Conservation (phyloP, 108 stramenopile species). For the Bacterosira constricta region DNA sequence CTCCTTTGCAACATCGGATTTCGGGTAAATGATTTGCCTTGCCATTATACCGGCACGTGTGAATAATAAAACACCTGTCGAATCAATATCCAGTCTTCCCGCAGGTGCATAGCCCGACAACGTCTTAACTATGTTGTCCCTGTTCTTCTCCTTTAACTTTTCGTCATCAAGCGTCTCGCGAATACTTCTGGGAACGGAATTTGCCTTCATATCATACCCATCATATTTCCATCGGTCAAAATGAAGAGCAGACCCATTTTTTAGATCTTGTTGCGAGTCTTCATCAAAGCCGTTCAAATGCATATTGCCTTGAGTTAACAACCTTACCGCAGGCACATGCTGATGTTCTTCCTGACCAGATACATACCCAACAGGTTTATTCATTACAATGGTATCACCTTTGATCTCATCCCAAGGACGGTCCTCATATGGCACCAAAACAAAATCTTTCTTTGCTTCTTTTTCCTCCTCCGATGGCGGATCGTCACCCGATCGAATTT, state of each 20-base stretch:
- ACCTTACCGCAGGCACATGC: slow-evolving; percentile 58
- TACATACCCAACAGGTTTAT: slow-evolving; percentile 86
- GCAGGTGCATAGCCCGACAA: slow-evolving; percentile 64
- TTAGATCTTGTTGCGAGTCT: slow-evolving; percentile 5
- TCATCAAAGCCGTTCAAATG: slow-evolving; percentile 6
- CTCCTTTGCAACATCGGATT: slow-evolving; percentile 72
- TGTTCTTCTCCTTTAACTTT: not conserved
- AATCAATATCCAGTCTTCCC: slow-evolving; percentile 77
- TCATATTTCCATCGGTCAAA: slow-evolving; percentile 26
- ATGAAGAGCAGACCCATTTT: slow-evolving; percentile 3
- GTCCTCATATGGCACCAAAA: slow-evolving; percentile 29
- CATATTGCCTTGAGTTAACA: slow-evolving; percentile 49
- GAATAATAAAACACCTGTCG: slow-evolving; percentile 78
- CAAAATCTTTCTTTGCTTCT: not conserved
- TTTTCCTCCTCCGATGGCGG: not conserved
- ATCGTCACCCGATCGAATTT: slow-evolving; percentile 28
- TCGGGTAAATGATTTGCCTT: slow-evolving; percentile 59
- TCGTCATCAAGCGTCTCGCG: slow-evolving; percentile 1
- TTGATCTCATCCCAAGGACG: slow-evolving; percentile 31
- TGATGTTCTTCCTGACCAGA: slow-evolving; percentile 73
- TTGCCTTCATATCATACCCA: slow-evolving; percentile 1
- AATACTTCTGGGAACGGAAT: slow-evolving; percentile 10
- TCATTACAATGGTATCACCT: slow-evolving; percentile 64
- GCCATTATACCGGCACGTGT: slow-evolving; percentile 67
- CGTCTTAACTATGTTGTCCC: slow-evolving; percentile 7